These are phyloP conservation scores for Suillus lakei DNA, from an alignment of 768 basidiomycete species.

Conservation along the genomic window DNA sequence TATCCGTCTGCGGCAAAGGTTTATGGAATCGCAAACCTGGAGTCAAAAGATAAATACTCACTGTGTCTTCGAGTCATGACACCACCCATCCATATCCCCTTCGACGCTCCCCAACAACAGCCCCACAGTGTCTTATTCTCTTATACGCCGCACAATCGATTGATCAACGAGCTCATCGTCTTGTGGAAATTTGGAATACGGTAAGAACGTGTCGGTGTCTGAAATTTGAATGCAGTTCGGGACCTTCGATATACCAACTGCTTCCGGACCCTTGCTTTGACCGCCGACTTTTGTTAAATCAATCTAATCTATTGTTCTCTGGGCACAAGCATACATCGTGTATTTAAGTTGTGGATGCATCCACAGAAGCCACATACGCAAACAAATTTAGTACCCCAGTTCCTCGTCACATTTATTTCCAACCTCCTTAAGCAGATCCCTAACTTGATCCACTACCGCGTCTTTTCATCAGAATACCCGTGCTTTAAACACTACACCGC, in stretches of 20 bases:
- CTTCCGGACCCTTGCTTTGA: not conserved
- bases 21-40: not conserved
- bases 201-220: conserved; percentile 69
- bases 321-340: not conserved
- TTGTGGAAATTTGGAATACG: conserved; percentile 54
- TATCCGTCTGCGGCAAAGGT: conserved; percentile 70
- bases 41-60: conserved; percentile 20
- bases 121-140: conserved; percentile 66
- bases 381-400: not conserved
- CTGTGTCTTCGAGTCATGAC: conserved; percentile 81
- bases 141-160: conserved; percentile 58
- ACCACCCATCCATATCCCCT: conserved; percentile 86
- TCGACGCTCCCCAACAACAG: conserved; percentile 75
- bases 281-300: not conserved
- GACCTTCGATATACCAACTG: too few relatives aligned
- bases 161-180: conserved; percentile 80
- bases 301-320: conserved; percentile 1
- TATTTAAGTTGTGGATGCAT: not conserved
- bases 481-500: not conserved
- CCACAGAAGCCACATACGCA: not conserved
- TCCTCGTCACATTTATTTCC: not conserved
- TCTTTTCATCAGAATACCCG: not conserved
- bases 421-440: not conserved
- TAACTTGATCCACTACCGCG: not conserved
- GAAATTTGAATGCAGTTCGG: conserved; percentile 53